These are phyloP conservation scores for Peltaster fructicola DNA, from an alignment of 2,329 filamentous ascomycete species.

Conservation along the genomic window DNA sequence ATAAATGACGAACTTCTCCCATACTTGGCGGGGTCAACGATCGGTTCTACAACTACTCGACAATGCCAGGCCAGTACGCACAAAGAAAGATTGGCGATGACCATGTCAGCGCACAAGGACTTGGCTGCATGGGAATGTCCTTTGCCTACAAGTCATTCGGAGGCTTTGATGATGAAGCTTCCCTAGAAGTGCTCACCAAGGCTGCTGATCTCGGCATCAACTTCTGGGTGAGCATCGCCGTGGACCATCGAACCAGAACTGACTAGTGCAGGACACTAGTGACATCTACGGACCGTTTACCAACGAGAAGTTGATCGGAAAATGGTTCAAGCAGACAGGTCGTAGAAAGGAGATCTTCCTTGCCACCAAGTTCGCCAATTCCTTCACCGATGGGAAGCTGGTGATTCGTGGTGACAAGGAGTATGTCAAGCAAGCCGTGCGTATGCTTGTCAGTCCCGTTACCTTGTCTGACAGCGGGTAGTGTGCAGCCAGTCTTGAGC, in stretches of 20 bases:
- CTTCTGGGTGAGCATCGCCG: too few species aligned
- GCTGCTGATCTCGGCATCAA: conserved; percentile 14
- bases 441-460: too few species aligned
- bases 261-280: too few species aligned
- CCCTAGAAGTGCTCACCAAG: conserved; percentile 11
- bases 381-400: conserved; percentile 7
- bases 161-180: conserved; percentile 14
- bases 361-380: conserved; percentile 22
- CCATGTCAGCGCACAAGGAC: conserved; percentile 15
- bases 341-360: conserved; percentile 25
- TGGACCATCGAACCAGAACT: too few species aligned
- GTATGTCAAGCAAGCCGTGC: conserved; percentile 20
- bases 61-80: conserved; percentile 17
- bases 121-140: conserved; percentile 21
- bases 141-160: conserved; percentile 17
- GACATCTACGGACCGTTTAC: conserved; percentile 17
- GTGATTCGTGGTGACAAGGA: conserved; percentile 20
- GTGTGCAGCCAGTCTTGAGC: conserved; percentile 19
- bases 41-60: not conserved
- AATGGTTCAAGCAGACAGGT: conserved; percentile 23
- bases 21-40: not conserved
- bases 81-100: conserved; percentile 25
- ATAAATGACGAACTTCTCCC: too few species aligned
- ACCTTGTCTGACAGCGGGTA: too few species aligned
- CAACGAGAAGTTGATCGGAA: conserved; percentile 18